Conservation (phyloP, 2,329 filamentous ascomycete species). For the Akanthomyces uredinophilus region DNA sequence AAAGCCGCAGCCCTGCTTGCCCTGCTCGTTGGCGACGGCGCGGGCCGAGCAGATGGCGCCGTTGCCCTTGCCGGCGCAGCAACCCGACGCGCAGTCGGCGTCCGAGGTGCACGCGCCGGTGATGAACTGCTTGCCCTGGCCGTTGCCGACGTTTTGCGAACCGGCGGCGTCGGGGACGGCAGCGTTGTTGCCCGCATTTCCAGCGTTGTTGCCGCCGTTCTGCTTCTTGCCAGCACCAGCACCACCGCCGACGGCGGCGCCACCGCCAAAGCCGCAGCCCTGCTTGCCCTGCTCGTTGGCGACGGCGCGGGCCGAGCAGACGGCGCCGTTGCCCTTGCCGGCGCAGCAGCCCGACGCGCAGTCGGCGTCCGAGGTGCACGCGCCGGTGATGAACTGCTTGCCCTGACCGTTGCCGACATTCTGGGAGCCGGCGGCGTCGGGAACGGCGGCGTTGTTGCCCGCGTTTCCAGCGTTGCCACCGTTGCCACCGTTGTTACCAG, state of each 20-base stretch:
- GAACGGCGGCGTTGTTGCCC: too few relatives aligned
- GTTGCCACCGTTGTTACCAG: too few relatives aligned
- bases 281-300: conserved; percentile 27
- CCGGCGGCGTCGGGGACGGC: background rate
- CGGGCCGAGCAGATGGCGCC: conserved; percentile 26
- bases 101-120: conserved; percentile 22
- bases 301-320: conserved; percentile 26
- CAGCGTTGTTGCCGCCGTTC: too few relatives aligned
- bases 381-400: conserved; percentile 26
- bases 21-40: conserved; percentile 23
- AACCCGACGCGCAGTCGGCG: conserved; percentile 27
- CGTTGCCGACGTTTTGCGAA: conserved; percentile 21
- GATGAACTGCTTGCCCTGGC: conserved; percentile 24
- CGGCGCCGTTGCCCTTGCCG: conserved; percentile 18
- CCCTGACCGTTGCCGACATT: conserved; percentile 23
- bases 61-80: conserved; percentile 23
- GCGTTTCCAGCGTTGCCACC: too few relatives aligned
- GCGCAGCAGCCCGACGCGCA: conserved; percentile 30
- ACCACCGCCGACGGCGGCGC: background rate
- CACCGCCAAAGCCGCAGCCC: conserved; percentile 27
- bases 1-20: conserved; percentile 31
- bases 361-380: conserved; percentile 22
- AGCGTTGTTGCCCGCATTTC: background rate
- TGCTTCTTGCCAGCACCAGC: background rate
- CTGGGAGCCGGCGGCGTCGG: too few relatives aligned